Percentiles rank a stretch among this genome's conserved stretches.
phyloP scores from a whole-genome alignment of 768 basidiomycete species.

The Xerocomus potaroensis region DNA sequence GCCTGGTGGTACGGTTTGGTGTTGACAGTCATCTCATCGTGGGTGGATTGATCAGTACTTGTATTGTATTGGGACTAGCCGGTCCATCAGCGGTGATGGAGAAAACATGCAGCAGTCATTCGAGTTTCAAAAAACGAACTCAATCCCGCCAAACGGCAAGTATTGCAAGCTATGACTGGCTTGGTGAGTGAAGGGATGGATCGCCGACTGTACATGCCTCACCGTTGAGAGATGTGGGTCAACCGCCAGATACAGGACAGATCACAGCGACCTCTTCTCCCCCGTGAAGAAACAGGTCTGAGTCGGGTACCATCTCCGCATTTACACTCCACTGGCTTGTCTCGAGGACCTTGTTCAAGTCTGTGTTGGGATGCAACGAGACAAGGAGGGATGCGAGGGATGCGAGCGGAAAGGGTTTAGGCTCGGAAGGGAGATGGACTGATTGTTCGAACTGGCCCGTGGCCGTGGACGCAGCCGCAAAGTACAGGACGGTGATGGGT shows the following conservation, averaged over 20 bases:
- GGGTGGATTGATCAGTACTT: too few species aligned
- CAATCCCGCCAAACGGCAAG: too few species aligned
- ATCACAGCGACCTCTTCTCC: conserved; percentile 81
- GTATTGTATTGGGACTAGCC: too few species aligned
- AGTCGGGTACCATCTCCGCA: conserved; percentile 72
- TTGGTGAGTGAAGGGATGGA: too few species aligned
- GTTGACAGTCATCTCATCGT: too few species aligned
- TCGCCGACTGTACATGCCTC: too few species aligned
- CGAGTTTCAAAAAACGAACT: too few species aligned
- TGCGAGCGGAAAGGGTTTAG: conserved; percentile 42
- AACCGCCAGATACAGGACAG: conserved; percentile 76
- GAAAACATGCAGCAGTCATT: too few species aligned
- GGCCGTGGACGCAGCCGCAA: conserved; percentile 65
- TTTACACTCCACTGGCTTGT: conserved; percentile 76
- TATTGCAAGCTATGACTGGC: too few species aligned
- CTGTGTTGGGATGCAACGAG: conserved; percentile 48
- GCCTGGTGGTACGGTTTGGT: too few species aligned
- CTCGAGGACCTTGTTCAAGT: conserved; percentile 50
- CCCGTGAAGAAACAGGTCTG: conserved; percentile 46
- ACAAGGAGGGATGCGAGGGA: conserved; percentile 49
- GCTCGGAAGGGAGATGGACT: conserved; percentile 40
- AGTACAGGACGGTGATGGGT: conserved; percentile 46
- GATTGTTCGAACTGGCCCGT: conserved; percentile 54
- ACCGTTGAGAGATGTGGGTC: background rate
- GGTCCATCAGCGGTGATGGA: too few species aligned